Conservation (phyloP, 2,329 filamentous ascomycete species). For the Chaetoscypha palmicola region DNA sequence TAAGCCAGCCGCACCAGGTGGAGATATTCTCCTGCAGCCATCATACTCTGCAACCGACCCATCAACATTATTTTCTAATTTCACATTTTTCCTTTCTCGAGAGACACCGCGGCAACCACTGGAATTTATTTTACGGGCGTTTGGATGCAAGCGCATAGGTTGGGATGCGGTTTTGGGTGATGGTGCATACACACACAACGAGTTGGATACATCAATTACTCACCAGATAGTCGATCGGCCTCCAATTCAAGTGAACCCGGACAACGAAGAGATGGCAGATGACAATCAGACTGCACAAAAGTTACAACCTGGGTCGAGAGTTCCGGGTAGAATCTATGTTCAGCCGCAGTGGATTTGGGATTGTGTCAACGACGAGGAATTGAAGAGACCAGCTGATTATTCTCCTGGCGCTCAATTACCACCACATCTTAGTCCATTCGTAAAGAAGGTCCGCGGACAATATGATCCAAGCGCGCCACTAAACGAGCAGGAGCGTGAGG, state of each 20-base stretch:
- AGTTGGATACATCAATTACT: constrained; percentile 81
- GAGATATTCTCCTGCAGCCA: constrained; percentile 81
- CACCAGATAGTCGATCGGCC: constrained; percentile 95
- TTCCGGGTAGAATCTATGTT: constrained; percentile 87
- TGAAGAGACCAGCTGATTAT: constrained; percentile 82
- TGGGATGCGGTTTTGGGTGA: constrained; percentile 90
- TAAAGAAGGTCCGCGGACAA: constrained; percentile 75
- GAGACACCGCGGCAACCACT: constrained; percentile 86
- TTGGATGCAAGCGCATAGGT: constrained; percentile 91
- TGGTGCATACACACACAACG: constrained; percentile 85
- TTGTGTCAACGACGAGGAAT: constrained; percentile 82
- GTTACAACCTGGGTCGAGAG: constrained; percentile 57
- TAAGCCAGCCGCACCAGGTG: constrained; percentile 73
- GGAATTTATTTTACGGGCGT: constrained; percentile 87
- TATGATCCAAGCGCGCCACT: constrained; percentile 87
- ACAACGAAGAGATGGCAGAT: constrained; percentile 43
- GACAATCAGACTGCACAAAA: constrained; percentile 58
- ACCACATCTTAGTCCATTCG: constrained; percentile 93
- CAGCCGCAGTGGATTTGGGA: constrained; percentile 99
- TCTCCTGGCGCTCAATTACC: constrained; percentile 83
- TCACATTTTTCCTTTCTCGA: constrained; percentile 87
- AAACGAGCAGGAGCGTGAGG: constrained; percentile 81
- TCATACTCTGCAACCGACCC: constrained; percentile 57
- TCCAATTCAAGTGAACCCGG: constrained; percentile 52
- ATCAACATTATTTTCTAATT: constrained; percentile 74